Evolutionary conservation across 2,329 filamentous ascomycete species (phyloP), one percentile per base, ranked within the genome.

Genomic region (Ceratocystis eucalypticola): DNA sequence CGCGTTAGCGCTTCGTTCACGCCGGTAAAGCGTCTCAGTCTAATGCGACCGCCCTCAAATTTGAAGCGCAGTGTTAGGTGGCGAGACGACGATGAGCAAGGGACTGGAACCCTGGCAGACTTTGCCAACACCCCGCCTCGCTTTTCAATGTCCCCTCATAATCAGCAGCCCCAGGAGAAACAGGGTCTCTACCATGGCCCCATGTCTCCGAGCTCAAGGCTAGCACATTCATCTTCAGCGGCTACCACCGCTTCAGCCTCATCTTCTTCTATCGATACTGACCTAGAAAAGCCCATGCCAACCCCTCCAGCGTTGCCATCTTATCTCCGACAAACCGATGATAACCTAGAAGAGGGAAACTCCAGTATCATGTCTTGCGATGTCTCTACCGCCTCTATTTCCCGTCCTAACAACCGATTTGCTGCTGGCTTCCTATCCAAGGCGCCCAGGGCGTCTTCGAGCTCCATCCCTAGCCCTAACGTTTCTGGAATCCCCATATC

Each of bases 21-120:
- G 1, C 91, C 91, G 0, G 86, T 87, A 69, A 96, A 89, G 76
- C 87, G 87, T 75, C 45, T 65, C 22, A 67, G 63, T 59, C 25
- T 67, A 59, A 53, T 59, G 48, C 66, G 66, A 3, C 66, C 66
- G 2, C 55, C 66, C 6, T 81, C 83, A 8, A 83, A 86, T 0
- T 74, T 78, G 66, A 91, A 91, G 75, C 84, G 92, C 68, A 87
- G 82, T 59, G 93, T 99, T 5, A 84, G 93, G 70, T 99, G 94
- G 94, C 86, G 90, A 67, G 91, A 96, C 72, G 94, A 97, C 72
- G 94, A 97, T 71, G 90, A 84, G 72, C 78, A 87, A 1, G 88
- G 95, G 72, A 85, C 93, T 64, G 92, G 91, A 28, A 86, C 87
- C 0, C 78, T 97, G 66, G 91, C 89, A 10, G 94, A 97, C 73